Evolutionary conservation across 345 rosid genomes (phyloP).

Genomic region (Populus tremula): DNA sequence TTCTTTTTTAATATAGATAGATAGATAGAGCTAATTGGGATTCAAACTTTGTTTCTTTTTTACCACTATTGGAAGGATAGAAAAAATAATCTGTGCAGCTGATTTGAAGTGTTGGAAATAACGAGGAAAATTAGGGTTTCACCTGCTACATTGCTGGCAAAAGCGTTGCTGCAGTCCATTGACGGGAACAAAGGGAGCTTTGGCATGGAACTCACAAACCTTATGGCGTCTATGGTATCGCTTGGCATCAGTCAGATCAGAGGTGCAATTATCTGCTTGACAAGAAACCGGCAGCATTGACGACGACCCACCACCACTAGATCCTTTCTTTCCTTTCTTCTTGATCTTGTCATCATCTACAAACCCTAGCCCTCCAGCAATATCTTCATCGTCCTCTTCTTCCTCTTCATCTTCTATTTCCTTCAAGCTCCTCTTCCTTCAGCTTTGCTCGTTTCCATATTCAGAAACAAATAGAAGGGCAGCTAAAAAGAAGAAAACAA

Average conservation of each 20-base stretch:
- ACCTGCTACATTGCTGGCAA: conserved; percentile 99
- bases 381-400: conserved; percentile 45
- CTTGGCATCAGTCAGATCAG: conserved; percentile 64
- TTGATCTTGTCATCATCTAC: conserved; percentile 47
- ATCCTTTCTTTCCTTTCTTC: conserved; percentile 45
- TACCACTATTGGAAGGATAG: neutral
- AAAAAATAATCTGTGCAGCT: neutral
- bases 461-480: neutral
- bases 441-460: conserved; percentile 51
- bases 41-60: neutral
- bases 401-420: conserved; percentile 57
- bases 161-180: conserved; percentile 72
- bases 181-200: conserved; percentile 54
- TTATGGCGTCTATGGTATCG: conserved; percentile 79
- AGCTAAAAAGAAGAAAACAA: neutral
- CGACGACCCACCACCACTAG: conserved; percentile 3
- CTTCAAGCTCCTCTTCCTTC: conserved; percentile 62
- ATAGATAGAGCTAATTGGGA: neutral
- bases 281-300: conserved; percentile 37
- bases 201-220: conserved; percentile 87
- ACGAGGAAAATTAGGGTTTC: conserved; percentile 34
- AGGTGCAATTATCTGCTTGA: conserved; percentile 64
- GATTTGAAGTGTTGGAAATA: neutral
- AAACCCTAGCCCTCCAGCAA: conserved; percentile 27
- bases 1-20: neutral